phyloP scores from a whole-genome alignment of 176 grass and related monocot genomes.

The Dactylis glomerata region DNA sequence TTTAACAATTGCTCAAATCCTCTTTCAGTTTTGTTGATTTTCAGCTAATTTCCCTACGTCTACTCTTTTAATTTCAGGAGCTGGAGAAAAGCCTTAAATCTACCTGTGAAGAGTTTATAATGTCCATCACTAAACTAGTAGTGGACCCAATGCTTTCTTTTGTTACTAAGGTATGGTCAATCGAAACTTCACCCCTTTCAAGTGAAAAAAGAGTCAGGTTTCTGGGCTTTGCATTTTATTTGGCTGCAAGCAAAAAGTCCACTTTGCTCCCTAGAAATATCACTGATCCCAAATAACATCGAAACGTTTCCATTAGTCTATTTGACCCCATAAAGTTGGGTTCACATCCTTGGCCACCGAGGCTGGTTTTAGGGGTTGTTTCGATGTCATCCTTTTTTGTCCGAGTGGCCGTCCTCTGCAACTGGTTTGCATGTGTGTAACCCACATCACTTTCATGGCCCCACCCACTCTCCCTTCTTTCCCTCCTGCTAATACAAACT shows the following conservation, averaged over 20 bases:
- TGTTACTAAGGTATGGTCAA: constrained; percentile 78
- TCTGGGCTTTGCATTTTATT: not conserved
- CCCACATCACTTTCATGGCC: not conserved
- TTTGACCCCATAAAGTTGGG: constrained; percentile 1
- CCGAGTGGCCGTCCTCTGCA: not conserved
- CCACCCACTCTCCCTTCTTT: not conserved
- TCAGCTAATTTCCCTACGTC: not conserved
- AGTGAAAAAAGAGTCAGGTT: not conserved
- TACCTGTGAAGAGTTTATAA: constrained; percentile 98
- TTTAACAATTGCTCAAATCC: constrained; percentile 6
- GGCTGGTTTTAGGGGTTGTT: not conserved
- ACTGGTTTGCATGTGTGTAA: not conserved
- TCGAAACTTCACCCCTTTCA: not conserved
- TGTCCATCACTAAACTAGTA: constrained; percentile 94
- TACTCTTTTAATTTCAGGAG: constrained; percentile 64
- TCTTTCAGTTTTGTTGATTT: constrained; percentile 24
- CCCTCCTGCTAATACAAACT: not conserved
- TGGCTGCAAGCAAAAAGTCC: not conserved
- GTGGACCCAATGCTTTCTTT: constrained; percentile 98
- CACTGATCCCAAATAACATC: not conserved
- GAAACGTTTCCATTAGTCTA: not conserved
- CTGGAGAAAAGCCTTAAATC: constrained; percentile 90
- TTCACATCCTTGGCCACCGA: not conserved
- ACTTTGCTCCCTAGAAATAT: not conserved
- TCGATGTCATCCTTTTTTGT: not conserved